These are phyloP conservation scores for Annona cherimola DNA, from an alignment of 164 flowering plant genomes.

Conservation along the genomic window DNA sequence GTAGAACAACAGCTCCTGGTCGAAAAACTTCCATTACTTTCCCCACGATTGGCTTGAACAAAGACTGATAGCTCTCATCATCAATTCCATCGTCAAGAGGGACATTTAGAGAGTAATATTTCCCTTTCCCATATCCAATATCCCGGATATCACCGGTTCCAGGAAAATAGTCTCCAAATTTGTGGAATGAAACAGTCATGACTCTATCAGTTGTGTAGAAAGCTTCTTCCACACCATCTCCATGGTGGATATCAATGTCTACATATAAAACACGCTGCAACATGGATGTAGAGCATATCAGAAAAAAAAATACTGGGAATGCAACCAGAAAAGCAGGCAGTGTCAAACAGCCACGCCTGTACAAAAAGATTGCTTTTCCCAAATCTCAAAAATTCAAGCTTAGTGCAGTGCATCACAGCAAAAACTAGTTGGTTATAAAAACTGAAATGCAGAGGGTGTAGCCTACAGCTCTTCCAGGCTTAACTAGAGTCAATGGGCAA, in stretches of 20 bases:
- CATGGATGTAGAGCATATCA: neutral
- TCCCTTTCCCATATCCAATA: constrained; percentile 42
- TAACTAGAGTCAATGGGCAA: neutral
- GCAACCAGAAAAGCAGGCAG: too few species aligned
- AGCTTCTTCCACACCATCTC: constrained; percentile 65
- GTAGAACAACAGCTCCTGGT: constrained; percentile 77
- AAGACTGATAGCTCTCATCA: constrained; percentile 49
- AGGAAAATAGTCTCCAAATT: constrained; percentile 61
- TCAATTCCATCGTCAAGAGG: constrained; percentile 57
- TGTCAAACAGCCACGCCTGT: too few species aligned
- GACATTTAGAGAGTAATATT: constrained; percentile 53
- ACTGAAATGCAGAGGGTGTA: neutral
- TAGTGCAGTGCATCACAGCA: neutral
- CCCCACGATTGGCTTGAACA: constrained; percentile 57
- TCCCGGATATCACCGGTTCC: constrained; percentile 57
- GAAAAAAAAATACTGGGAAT: too few species aligned
- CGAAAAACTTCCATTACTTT: constrained; percentile 71
- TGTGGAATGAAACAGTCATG: constrained; percentile 65
- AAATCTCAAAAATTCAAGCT: too few species aligned
- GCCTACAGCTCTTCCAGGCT: neutral
- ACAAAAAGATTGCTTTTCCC: too few species aligned
- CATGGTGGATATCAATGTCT: constrained; percentile 62
- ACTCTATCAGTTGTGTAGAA: constrained; percentile 61
- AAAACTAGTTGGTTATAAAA: neutral
- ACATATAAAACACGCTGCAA: constrained; percentile 54